Evolutionary conservation across 2,329 filamentous ascomycete species (phyloP), one percentile per base, ranked within the genome.

Genomic region (Penicillium psychrosexuale): DNA sequence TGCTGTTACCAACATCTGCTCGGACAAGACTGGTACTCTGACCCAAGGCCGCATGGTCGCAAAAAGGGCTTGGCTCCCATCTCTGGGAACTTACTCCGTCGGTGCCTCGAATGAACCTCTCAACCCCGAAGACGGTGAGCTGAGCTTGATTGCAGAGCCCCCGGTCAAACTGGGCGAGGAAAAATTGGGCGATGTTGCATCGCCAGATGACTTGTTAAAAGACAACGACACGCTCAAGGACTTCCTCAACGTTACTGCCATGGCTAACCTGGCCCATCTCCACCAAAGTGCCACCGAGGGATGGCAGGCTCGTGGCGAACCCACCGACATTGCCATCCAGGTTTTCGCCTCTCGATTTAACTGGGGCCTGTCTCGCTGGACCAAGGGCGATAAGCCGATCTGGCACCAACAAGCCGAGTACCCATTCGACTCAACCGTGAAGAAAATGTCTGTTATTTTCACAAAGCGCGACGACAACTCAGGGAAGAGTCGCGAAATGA

Each of bases 361-460:
- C 52, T 84, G 83, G 78, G 84, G 85, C 57, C 78, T 82, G 8
- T 74, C 79, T 15, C 74, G 75, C 8, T 79, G 82, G 61, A 80
- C 78, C 0, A 74, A 76, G 12, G 81, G 79, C 2, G 75, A 81
- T 1, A 72, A 72, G 4, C 74, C 81, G 0, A 64, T 75, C 28
- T 87, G 83, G 83, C 75, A 73, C 19, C 78, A 87, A 61, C 73
- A 85, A 24, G 83, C 84, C 1, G 88, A 90, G 63, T 89, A 87
- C 55, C 87, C 86, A 0, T 91, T 90, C 59, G 87, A 90, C 66
- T 89, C 86, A 0, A 83, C 83, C 54, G 82, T 90, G 59, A 91
- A 90, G 76, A 88, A 86, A 64, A 90, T 90, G 87, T 88, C 86
- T 0, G 86, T 89, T 36, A 84, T 89, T 50, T 88, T 87, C 68